phyloP scores from a whole-genome alignment of 768 basidiomycete species.

The Mrakia gelida region DNA sequence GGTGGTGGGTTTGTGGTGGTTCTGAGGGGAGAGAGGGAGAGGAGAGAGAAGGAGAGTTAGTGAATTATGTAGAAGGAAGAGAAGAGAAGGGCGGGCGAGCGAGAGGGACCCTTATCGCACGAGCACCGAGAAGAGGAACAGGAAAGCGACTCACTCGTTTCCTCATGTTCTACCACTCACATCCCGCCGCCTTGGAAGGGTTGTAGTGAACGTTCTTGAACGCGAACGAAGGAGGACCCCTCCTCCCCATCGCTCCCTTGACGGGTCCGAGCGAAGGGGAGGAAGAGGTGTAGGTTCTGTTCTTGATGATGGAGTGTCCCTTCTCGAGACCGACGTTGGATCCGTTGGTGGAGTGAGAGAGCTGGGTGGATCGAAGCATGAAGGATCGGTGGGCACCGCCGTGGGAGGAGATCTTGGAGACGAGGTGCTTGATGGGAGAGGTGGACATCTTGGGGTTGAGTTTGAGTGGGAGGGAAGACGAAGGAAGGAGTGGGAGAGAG shows the following conservation, averaged over 20 bases:
- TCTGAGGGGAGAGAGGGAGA: background rate
- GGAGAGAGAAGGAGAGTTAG: too few species aligned
- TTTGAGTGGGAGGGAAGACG: background rate
- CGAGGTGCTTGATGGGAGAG: conserved; percentile 3
- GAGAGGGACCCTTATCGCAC: too few species aligned
- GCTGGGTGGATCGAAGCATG: background rate
- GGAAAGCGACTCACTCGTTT: background rate
- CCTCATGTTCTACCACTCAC: background rate
- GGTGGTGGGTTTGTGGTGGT: background rate
- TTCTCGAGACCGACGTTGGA: background rate
- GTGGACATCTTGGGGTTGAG: background rate
- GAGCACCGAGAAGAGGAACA: too few species aligned
- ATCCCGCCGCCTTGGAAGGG: background rate
- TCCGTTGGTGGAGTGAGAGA: background rate
- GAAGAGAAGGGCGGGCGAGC: too few species aligned
- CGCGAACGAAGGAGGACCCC: background rate
- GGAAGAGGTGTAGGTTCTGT: background rate
- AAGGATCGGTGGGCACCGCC: conserved; percentile 3
- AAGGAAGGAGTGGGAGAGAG: background rate
- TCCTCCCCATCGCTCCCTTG: background rate
- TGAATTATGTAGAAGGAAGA: too few species aligned
- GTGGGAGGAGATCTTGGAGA: conserved; percentile 1
- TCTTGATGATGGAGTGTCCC: background rate
- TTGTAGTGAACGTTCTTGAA: background rate
- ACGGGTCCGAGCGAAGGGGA: background rate